Conservation (phyloP, 2,329 filamentous ascomycete species). For the Cyphellophora europaea region DNA sequence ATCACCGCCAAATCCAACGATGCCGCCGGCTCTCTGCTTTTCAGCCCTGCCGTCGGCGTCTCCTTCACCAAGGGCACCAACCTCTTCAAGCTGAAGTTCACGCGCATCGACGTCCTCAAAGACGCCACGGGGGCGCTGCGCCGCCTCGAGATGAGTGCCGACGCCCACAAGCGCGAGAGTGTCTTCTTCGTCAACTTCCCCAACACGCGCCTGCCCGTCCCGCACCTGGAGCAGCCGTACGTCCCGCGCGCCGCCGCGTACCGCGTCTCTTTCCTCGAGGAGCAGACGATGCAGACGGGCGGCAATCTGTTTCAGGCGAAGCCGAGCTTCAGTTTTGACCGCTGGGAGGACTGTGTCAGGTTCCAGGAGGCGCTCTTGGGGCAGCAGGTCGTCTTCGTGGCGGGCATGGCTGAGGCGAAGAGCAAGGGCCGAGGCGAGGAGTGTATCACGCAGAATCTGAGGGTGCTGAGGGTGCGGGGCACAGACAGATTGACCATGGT, state of each 20-base stretch:
- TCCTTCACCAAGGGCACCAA: conserved; percentile 29
- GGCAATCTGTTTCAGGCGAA: conserved; percentile 30
- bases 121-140: conserved; percentile 26
- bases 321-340: conserved; percentile 32
- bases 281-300: conserved; percentile 31
- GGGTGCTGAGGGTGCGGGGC: conserved; percentile 27
- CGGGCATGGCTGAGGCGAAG: conserved; percentile 32
- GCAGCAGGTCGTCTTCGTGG: conserved; percentile 30
- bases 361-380: conserved; percentile 32
- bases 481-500: conserved; percentile 25
- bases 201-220: conserved; percentile 28
- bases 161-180: conserved; percentile 25
- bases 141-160: conserved; percentile 29
- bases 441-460: conserved; percentile 35
- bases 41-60: conserved; percentile 14
- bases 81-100: conserved; percentile 30
- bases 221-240: conserved; percentile 33
- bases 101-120: conserved; percentile 30
- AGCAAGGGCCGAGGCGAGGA: conserved; percentile 35
- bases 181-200: conserved; percentile 24
- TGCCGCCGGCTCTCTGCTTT: conserved; percentile 25
- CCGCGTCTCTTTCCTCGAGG: conserved; percentile 32
- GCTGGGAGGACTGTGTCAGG: conserved; percentile 30
- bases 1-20: conserved; percentile 17
- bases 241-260: conserved; percentile 24